Conservation (phyloP, 129 eudicot genomes). For the Artemisia annua region DNA sequence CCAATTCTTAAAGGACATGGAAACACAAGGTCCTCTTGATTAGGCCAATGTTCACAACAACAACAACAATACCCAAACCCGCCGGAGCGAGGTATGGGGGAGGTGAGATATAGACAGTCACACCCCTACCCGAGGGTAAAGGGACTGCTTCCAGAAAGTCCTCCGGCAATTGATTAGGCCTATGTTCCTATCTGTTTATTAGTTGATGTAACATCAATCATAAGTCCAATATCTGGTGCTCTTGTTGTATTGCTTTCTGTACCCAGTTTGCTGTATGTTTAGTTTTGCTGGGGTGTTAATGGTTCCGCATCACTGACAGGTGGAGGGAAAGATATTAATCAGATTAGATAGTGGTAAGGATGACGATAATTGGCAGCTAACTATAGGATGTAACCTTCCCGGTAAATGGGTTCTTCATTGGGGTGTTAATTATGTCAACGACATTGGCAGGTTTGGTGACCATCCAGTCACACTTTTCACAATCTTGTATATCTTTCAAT, state of each 20-base stretch:
- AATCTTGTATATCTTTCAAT: neutral
- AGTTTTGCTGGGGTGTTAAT: constrained; percentile 10
- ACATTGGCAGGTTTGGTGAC: constrained; percentile 70
- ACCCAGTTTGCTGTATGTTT: constrained; percentile 7
- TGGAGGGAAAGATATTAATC: constrained; percentile 78
- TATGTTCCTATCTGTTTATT: too few relatives aligned
- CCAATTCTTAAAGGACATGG: too few relatives aligned
- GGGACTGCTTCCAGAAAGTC: too few relatives aligned
- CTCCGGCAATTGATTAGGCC: too few relatives aligned
- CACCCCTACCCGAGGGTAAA: too few relatives aligned
- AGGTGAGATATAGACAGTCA: too few relatives aligned
- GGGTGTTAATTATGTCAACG: constrained; percentile 85
- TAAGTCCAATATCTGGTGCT: neutral
- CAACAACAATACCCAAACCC: too few relatives aligned
- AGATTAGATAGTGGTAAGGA: constrained; percentile 53
- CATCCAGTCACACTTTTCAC: neutral
- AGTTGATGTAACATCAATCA: too few relatives aligned
- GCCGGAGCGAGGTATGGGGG: too few relatives aligned
- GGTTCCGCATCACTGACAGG: constrained; percentile 48
- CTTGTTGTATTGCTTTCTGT: neutral
- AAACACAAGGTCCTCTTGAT: too few relatives aligned
- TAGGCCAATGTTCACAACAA: too few relatives aligned
- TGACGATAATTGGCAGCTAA: constrained; percentile 75
- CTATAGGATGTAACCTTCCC: constrained; percentile 83
- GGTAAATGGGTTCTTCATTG: constrained; percentile 99